Conservation (phyloP, 495 filamentous ascomycete species). For the Hyaloscypha bicolor region DNA sequence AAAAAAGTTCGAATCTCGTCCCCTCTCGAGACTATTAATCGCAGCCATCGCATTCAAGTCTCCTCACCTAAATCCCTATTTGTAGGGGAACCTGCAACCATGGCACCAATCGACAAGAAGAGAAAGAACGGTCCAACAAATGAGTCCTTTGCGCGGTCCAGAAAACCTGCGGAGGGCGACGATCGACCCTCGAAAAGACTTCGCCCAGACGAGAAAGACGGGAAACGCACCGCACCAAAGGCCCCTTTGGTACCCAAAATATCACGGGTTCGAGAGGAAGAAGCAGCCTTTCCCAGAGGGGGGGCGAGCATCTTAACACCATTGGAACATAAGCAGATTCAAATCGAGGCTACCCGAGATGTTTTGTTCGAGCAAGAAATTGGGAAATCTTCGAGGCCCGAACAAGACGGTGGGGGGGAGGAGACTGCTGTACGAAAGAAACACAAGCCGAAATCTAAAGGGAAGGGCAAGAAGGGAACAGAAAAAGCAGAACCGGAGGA, state of each 20-base stretch:
- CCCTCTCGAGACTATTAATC: not conserved
- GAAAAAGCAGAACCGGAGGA: slow-evolving; percentile 48
- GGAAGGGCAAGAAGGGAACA: slow-evolving; percentile 52
- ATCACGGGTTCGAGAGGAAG: slow-evolving; percentile 64
- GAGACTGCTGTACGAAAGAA: slow-evolving; percentile 46
- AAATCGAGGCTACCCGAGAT: slow-evolving; percentile 89
- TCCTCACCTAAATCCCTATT: not conserved
- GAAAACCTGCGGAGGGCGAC: slow-evolving; percentile 20
- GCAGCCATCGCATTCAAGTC: not conserved
- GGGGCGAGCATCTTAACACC: slow-evolving; percentile 90
- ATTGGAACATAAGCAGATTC: slow-evolving; percentile 93
- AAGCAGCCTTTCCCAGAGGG: slow-evolving; percentile 87
- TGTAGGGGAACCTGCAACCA: slow-evolving; percentile 9
- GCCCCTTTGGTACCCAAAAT: slow-evolving; percentile 26
- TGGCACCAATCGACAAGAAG: slow-evolving; percentile 37
- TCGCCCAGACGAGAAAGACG: slow-evolving; percentile 24
- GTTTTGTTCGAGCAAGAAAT: slow-evolving; percentile 87
- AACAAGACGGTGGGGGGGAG: slow-evolving; percentile 40
- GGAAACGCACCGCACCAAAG: slow-evolving; percentile 15
- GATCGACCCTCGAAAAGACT: slow-evolving; percentile 31
- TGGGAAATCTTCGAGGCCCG: slow-evolving; percentile 31
- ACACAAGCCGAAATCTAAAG: slow-evolving; percentile 58
- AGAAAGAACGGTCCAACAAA: slow-evolving; percentile 33
- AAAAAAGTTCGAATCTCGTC: slow-evolving; percentile 1
- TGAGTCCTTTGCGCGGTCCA: slow-evolving; percentile 32